Conservation (phyloP, 164 flowering plant species). For the Houttuynia cordata region DNA sequence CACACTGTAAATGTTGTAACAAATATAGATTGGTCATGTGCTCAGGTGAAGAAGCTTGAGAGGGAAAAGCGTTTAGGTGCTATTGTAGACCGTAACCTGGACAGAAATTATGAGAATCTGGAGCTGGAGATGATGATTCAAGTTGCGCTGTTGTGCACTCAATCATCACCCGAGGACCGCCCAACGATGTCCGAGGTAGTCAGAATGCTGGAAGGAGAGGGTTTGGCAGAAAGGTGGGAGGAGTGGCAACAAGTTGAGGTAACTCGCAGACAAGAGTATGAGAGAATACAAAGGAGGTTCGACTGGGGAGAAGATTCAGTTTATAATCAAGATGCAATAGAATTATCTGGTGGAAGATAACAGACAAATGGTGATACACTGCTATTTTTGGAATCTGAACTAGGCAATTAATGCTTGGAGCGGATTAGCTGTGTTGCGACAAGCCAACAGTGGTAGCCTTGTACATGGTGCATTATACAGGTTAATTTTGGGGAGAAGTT, state of each 20-base stretch:
- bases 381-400: neutral
- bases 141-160: constrained; percentile 88
- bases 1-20: too few relatives aligned
- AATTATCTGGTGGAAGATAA: constrained; percentile 91
- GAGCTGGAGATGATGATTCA: constrained; percentile 88
- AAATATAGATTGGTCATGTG: neutral
- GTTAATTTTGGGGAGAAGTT: neutral
- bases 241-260: constrained; percentile 85
- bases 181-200: constrained; percentile 96
- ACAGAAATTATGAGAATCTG: constrained; percentile 28
- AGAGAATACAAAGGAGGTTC: constrained; percentile 66
- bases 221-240: constrained; percentile 89
- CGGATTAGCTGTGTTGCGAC: neutral
- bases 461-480: neutral
- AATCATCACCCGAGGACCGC: constrained; percentile 72
- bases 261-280: constrained; percentile 60
- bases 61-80: constrained; percentile 63
- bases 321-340: constrained; percentile 68
- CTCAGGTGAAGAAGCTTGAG: constrained; percentile 80
- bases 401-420: too few relatives aligned
- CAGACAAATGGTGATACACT: neutral
- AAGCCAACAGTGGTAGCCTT: neutral
- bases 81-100: constrained; percentile 68
- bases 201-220: constrained; percentile 93
- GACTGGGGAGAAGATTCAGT: constrained; percentile 85